A percentile compares a stretch with the other conserved stretches of the same genome.
Evolutionary conservation across 352 stramenopile genomes (phyloP).

Genomic region (Thalassiosira hispida): DNA sequence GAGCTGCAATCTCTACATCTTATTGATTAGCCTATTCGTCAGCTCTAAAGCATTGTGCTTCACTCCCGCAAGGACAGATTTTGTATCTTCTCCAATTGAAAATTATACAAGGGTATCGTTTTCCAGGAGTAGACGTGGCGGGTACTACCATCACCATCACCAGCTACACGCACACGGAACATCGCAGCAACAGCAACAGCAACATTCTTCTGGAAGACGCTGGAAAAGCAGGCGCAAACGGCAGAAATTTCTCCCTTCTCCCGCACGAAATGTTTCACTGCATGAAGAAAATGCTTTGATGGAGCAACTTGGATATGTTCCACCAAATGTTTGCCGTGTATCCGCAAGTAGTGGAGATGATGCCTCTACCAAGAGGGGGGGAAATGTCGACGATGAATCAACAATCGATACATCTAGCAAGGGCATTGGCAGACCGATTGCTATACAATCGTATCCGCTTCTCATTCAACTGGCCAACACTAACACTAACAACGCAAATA

Average conservation of each 20-base stretch:
- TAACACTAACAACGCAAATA: slow-evolving; percentile 14
- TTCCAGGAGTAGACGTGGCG: neutral
- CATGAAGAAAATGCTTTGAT: slow-evolving; percentile 45
- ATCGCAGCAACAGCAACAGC: neutral
- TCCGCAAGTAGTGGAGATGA: slow-evolving; percentile 41
- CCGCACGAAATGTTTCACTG: slow-evolving; percentile 12
- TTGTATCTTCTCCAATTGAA: neutral
- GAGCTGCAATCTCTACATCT: too few relatives aligned
- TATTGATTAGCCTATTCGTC: neutral
- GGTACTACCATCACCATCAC: too few relatives aligned
- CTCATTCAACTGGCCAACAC: slow-evolving; percentile 23
- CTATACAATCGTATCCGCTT: slow-evolving; percentile 75
- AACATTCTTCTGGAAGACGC: slow-evolving; percentile 43
- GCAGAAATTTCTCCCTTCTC: slow-evolving; percentile 43
- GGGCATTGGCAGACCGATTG: slow-evolving; percentile 56
- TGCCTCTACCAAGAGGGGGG: neutral
- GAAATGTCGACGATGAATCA: neutral
- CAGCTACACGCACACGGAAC: neutral
- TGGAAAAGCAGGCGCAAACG: slow-evolving; percentile 42
- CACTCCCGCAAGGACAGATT: neutral
- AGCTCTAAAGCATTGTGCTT: neutral
- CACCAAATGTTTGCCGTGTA: slow-evolving; percentile 63
- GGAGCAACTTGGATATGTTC: slow-evolving; percentile 75
- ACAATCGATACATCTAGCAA: slow-evolving; percentile 29
- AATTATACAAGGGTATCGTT: neutral